Evolutionary conservation across 2,329 filamentous ascomycete species (phyloP).

Genomic region (Cladophialophora yegresii): DNA sequence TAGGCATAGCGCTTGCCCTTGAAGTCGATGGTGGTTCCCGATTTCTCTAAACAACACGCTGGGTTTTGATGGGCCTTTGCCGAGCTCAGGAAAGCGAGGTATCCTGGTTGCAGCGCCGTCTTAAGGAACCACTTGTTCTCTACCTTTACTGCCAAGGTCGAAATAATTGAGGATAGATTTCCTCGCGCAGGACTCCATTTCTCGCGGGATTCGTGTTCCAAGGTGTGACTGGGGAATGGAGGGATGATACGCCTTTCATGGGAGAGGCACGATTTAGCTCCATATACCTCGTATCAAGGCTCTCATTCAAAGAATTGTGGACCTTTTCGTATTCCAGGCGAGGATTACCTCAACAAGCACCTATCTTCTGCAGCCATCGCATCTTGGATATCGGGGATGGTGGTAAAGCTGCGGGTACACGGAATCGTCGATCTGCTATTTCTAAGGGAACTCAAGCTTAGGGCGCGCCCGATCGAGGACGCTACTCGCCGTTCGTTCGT

Average conservation of each 20-base stretch:
- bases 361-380: neutral
- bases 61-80: neutral
- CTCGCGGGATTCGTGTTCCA: neutral
- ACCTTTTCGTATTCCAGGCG: neutral
- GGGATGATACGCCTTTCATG: neutral
- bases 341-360: neutral
- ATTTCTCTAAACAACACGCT: constrained; percentile 40
- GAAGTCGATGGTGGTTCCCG: constrained; percentile 38
- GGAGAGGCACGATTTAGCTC: neutral
- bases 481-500: neutral
- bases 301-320: neutral
- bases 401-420: neutral
- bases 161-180: constrained; percentile 35
- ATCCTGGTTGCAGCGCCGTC: neutral
- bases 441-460: neutral
- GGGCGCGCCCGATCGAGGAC: neutral
- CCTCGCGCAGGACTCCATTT: constrained; percentile 12
- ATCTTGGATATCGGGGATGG: neutral
- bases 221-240: too few species aligned
- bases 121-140: constrained; percentile 40
- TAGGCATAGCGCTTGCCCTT: constrained; percentile 39
- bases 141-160: constrained; percentile 38
- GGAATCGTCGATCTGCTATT: neutral
- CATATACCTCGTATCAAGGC: neutral
- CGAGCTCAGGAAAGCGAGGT: neutral